Base-by-base conservation (phyloP, 192 early-diverging fungal species). In the Entophlyctis luteolus region DNA sequence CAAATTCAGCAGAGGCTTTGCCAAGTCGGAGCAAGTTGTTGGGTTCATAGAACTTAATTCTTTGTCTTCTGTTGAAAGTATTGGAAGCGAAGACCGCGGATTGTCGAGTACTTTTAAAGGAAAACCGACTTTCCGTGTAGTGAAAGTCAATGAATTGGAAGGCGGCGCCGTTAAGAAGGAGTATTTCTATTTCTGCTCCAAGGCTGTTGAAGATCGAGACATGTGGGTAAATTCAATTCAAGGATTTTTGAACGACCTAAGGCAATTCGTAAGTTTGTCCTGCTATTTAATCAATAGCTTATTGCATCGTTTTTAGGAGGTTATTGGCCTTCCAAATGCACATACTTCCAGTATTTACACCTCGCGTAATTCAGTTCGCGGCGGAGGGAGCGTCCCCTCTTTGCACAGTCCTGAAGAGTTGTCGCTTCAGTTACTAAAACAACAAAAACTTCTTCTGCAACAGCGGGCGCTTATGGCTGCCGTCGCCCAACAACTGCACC, bases 21-120 rank as follows among this genome's bases (percentile, higher is more conserved):
- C 18, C 16, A 47, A 20, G 23, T 54, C 49, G 18, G 63, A 66
- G n/a, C 63, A 66, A 66, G 63, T 66, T 10, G 63, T 66, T 66
- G 63, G 63, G 18, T 66, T 66, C 36, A 66, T 66, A 49, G 63
- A 66, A 31, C 20, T 66, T 31, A 66, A 52, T 28, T 23, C 10
- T 28, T 37, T 36, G 12, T 54, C 63, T 2, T 31, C 25, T 8
- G 50, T 47, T 6, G 62, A 65, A n/a, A 33, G 25, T 10, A 31
- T 65, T 48, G 62, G 45, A 35, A 57, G 33, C 16, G 48, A 65
- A 6, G 28, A 56, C 14, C 23, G 52, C 1, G 34, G 49, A 23
- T 34, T 54, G 1, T 48, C 49, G 5, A 52, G 36, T 55, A 52
- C 39, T 20, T 66, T 66, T 35, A 25, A 36, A 34, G 50, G 50